Conservation (phyloP, 2,329 filamentous ascomycete species). For the Periconia digitata region DNA sequence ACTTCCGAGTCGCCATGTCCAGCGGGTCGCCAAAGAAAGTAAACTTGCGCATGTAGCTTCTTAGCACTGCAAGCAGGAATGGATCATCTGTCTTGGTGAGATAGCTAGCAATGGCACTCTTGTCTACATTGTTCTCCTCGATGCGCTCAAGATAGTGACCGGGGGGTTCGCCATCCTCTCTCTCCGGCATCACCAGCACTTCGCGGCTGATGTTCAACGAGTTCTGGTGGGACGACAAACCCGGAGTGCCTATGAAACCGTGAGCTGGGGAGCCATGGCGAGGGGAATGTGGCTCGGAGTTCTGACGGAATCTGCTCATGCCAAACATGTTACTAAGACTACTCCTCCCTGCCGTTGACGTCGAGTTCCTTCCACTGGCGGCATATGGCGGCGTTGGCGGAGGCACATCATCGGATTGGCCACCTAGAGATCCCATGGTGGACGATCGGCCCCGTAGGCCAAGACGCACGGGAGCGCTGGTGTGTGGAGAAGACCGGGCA, state of each 20-base stretch:
- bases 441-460: slow-evolving; percentile 77
- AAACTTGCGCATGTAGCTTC: slow-evolving; percentile 95
- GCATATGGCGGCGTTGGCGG: slow-evolving; percentile 56
- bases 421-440: slow-evolving; percentile 80
- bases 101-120: slow-evolving; percentile 80
- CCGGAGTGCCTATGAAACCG: slow-evolving; percentile 68
- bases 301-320: slow-evolving; percentile 75
- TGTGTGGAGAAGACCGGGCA: slow-evolving; percentile 55
- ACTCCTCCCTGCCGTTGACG: slow-evolving; percentile 81
- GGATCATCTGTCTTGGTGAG: slow-evolving; percentile 83
- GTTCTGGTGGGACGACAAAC: slow-evolving; percentile 76
- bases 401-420: slow-evolving; percentile 70
- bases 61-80: slow-evolving; percentile 79
- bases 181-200: slow-evolving; percentile 69
- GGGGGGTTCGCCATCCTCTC: slow-evolving; percentile 84
- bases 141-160: slow-evolving; percentile 84
- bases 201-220: slow-evolving; percentile 78
- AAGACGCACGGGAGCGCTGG: slow-evolving; percentile 61
- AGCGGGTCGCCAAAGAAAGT: slow-evolving; percentile 95
- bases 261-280: slow-evolving; percentile 61
- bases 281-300: slow-evolving; percentile 68
- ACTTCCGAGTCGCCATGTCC: slow-evolving; percentile 94
- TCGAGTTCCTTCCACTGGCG: slow-evolving; percentile 67
- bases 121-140: slow-evolving; percentile 74
- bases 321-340: slow-evolving; percentile 90